A percentile compares a stretch with the other conserved stretches of the same genome.
Conservation (phyloP, 345 rosid species). For the Arabis hirsuta region DNA sequence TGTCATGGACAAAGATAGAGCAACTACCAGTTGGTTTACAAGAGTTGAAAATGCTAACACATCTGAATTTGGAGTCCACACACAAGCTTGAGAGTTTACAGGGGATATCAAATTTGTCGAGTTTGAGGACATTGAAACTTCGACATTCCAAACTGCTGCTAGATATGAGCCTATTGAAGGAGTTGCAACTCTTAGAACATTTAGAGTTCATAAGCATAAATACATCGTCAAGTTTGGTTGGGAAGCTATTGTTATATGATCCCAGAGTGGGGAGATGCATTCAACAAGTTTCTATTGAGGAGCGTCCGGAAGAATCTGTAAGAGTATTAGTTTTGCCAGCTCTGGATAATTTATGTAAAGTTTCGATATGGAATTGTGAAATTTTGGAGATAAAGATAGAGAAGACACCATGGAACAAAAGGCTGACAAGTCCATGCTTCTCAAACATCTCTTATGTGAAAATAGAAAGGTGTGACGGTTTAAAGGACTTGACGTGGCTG, state of each 20-base stretch:
- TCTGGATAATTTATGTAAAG: background rate
- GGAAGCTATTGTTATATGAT: background rate
- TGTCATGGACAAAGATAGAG: background rate
- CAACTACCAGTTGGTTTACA: background rate
- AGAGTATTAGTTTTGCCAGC: background rate
- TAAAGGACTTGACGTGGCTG: constrained; percentile 20
- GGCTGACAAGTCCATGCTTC: background rate
- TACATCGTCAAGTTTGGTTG: background rate
- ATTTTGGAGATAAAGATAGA: background rate
- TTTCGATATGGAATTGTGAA: background rate
- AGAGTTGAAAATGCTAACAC: background rate
- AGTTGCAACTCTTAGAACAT: constrained; percentile 1
- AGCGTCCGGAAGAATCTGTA: background rate
- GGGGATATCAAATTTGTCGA: constrained; percentile 11
- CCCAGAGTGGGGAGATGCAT: background rate
- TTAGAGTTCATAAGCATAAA: background rate
- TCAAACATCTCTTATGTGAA: background rate
- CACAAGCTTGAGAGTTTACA: background rate
- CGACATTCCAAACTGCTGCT: background rate
- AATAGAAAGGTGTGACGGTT: background rate
- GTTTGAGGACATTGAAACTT: constrained; percentile 1
- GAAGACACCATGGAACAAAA: background rate
- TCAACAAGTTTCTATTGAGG: background rate
- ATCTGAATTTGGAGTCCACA: constrained; percentile 7
- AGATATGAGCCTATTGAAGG: background rate